A percentile compares a stretch with the other conserved stretches of the same genome.
phyloP scores from a whole-genome alignment of 2,329 filamentous ascomycete genomes.

The Botrytis galanthina region DNA sequence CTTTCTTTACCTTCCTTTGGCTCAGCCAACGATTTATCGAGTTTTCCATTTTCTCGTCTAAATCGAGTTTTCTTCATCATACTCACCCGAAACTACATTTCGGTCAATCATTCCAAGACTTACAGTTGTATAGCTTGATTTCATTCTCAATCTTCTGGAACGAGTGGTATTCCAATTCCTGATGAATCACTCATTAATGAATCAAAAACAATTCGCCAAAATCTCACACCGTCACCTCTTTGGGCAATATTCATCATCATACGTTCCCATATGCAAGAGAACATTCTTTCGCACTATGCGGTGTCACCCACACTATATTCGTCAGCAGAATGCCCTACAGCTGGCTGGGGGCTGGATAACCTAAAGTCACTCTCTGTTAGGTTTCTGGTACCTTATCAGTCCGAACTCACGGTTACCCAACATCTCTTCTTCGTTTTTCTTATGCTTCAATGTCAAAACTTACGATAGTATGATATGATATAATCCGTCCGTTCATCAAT shows the following conservation, averaged over 20 bases:
- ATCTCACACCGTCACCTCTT: conserved; percentile 15
- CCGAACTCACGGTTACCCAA: background rate
- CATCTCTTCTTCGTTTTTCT: background rate
- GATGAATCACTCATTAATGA: background rate
- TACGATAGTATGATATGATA: background rate
- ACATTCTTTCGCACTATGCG: conserved; percentile 11
- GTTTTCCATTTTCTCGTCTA: background rate
- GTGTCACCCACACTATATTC: conserved; percentile 1
- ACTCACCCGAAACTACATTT: background rate
- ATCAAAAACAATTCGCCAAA: background rate
- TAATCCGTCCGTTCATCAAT: background rate
- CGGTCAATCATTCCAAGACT: background rate
- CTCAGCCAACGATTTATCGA: background rate
- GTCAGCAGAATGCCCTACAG: conserved; percentile 16
- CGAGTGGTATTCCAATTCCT: background rate
- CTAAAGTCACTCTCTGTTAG: background rate
- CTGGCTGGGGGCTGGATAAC: background rate
- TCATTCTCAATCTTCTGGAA: background rate
- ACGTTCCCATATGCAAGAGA: conserved; percentile 15
- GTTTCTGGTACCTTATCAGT: background rate
- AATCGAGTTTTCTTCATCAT: background rate
- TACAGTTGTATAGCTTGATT: background rate
- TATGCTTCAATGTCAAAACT: background rate
- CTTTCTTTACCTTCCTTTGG: background rate
- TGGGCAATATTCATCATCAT: conserved; percentile 12